phyloP scores from a whole-genome alignment of 495 filamentous ascomycete species.

The Aspergillus heteromorphus region DNA sequence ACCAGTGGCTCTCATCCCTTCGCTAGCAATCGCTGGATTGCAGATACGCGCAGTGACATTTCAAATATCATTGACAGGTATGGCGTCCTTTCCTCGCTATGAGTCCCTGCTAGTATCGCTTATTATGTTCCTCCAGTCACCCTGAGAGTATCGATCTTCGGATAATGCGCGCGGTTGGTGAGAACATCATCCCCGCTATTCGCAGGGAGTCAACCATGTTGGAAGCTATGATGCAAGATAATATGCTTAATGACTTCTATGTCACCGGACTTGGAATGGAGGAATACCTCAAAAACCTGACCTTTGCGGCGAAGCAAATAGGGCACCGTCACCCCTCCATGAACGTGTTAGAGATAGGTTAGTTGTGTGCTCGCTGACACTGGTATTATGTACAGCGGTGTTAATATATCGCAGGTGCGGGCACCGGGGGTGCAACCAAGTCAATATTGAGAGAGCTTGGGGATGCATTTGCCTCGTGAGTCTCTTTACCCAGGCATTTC shows the following conservation, averaged over 20 bases:
- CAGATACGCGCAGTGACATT: no score
- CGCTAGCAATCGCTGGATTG: no score
- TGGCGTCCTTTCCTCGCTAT: neutral
- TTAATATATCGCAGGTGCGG: neutral
- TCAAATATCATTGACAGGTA: no score
- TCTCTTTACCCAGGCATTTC: no score
- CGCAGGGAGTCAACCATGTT: conserved; percentile 34
- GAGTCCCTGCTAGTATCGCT: no score
- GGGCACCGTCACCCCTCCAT: neutral
- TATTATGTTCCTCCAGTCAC: no score
- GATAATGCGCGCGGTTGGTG: conserved; percentile 25
- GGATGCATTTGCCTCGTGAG: neutral
- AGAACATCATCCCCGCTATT: conserved; percentile 31
- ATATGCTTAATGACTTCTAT: neutral
- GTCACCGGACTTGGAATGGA: neutral
- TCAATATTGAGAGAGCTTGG: neutral
- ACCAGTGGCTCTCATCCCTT: no score
- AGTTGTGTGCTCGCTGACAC: neutral
- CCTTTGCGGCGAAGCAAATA: neutral
- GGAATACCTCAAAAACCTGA: neutral
- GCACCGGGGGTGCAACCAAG: neutral
- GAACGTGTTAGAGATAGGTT: neutral
- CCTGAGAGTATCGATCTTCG: conserved; percentile 18
- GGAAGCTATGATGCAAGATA: conserved; percentile 30
- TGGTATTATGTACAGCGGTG: neutral